These are phyloP conservation scores for Medicago lupulina DNA, from an alignment of 306 rosid genomes.

Conservation along the genomic window DNA sequence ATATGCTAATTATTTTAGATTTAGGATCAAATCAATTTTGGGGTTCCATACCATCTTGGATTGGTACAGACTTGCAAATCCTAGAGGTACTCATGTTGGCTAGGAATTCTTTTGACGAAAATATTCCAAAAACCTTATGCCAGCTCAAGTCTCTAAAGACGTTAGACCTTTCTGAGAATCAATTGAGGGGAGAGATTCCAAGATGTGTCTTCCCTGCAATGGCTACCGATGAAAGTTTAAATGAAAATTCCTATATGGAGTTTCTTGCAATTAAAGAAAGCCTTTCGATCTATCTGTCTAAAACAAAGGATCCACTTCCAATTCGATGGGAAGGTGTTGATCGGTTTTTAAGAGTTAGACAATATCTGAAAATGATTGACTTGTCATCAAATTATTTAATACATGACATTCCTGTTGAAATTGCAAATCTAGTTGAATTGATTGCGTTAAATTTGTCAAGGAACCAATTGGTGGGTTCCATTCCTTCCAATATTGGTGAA, in stretches of 20 bases:
- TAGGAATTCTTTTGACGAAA: constrained; percentile 12
- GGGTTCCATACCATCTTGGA: constrained; percentile 45
- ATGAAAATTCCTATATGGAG: not conserved
- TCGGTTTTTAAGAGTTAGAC: too few relatives aligned
- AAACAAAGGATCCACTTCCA: too few relatives aligned
- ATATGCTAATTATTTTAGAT: not conserved
- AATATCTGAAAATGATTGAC: too few relatives aligned
- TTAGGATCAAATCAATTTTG: constrained; percentile 11
- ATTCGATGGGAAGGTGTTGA: too few relatives aligned
- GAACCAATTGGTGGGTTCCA: constrained; percentile 41
- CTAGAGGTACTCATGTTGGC: not conserved
- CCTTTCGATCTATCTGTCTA: not conserved
- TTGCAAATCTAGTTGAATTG: constrained; percentile 1
- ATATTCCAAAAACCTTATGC: constrained; percentile 33
- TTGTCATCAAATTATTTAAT: constrained; percentile 45
- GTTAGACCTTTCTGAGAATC: constrained; percentile 34
- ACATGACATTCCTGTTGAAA: constrained; percentile 40
- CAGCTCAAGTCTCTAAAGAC: not conserved
- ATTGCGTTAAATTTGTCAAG: constrained; percentile 9
- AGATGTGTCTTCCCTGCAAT: constrained; percentile 34
- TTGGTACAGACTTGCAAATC: constrained; percentile 1
- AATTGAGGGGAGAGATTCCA: constrained; percentile 37
- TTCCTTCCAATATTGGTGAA: constrained; percentile 40
- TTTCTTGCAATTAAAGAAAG: not conserved
- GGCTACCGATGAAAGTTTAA: not conserved